Conservation (phyloP, 1,139 yeast genomes). For the Saccharomycopsis crataegensis region DNA sequence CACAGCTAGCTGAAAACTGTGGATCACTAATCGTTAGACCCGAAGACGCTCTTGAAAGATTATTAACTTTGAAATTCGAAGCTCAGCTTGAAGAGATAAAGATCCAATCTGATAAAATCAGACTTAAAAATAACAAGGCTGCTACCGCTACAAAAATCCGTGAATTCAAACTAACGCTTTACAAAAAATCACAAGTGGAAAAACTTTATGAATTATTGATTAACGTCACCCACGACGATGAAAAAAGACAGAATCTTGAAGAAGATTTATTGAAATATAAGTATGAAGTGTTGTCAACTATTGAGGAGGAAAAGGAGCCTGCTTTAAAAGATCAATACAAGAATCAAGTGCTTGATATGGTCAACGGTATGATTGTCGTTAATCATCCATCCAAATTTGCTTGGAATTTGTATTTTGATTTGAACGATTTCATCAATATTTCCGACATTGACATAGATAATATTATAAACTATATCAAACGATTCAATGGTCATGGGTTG, state of each 20-base stretch:
- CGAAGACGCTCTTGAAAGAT: conserved; percentile 39
- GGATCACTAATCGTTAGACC: conserved; percentile 48
- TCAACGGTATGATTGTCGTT: conserved; percentile 68
- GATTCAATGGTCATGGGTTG: conserved; percentile 55
- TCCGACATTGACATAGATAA: conserved; percentile 41
- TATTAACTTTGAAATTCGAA: conserved; percentile 40
- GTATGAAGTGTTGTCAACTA: conserved; percentile 43
- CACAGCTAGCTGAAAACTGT: conserved; percentile 48
- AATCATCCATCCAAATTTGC: conserved; percentile 54
- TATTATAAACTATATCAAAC: conserved; percentile 42
- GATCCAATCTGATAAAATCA: conserved; percentile 27
- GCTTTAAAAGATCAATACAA: conserved; percentile 35
- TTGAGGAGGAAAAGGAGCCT: conserved; percentile 28
- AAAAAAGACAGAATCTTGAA: conserved; percentile 50
- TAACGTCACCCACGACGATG: conserved; percentile 58
- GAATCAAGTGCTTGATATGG: conserved; percentile 38
- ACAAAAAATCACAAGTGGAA: conserved; percentile 44
- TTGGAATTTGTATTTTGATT: conserved; percentile 74
- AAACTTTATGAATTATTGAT: conserved; percentile 48
- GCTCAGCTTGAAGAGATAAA: conserved; percentile 32
- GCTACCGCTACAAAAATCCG: conserved; percentile 29
- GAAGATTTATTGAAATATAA: conserved; percentile 51
- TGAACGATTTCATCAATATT: conserved; percentile 53
- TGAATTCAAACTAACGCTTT: conserved; percentile 42
- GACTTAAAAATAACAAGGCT: conserved; percentile 29